phyloP scores from a whole-genome alignment of 1,139 yeast genomes.

The Kluyveromyces marxianus region DNA sequence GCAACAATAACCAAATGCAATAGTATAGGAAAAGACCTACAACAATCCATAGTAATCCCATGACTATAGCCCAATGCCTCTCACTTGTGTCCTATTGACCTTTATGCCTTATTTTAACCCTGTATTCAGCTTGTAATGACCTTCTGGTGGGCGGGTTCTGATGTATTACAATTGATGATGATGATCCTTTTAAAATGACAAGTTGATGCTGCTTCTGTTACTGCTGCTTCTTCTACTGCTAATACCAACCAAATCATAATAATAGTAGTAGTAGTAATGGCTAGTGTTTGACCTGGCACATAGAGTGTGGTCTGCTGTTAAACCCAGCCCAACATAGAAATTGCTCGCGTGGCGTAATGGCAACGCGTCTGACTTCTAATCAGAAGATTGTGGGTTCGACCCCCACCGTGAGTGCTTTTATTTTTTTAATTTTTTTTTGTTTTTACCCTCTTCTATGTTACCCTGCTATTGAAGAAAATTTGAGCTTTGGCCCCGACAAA shows the following conservation, averaged over 20 bases:
- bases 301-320: not conserved
- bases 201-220: too few species aligned
- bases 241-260: too few species aligned
- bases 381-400: constrained; percentile 56
- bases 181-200: too few species aligned
- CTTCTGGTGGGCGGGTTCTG: too few species aligned
- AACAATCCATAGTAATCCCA: constrained; percentile 21
- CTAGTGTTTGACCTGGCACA: not conserved
- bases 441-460: not conserved
- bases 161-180: too few species aligned
- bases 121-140: too few species aligned
- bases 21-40: constrained; percentile 21
- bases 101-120: too few species aligned
- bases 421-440: not conserved
- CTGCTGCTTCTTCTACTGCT: too few species aligned
- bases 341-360: constrained; percentile 53
- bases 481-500: not conserved
- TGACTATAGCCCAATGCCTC: constrained; percentile 2
- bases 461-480: not conserved
- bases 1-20: constrained; percentile 25
- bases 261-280: too few species aligned
- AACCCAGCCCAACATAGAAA: not conserved
- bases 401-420: constrained; percentile 46
- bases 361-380: constrained; percentile 56
- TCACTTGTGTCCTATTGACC: too few species aligned